Evolutionary conservation across 192 early-diverging fungal species (phyloP), one percentile per base, ranked within the genome.

Genomic region (Mortierella claussenii): DNA sequence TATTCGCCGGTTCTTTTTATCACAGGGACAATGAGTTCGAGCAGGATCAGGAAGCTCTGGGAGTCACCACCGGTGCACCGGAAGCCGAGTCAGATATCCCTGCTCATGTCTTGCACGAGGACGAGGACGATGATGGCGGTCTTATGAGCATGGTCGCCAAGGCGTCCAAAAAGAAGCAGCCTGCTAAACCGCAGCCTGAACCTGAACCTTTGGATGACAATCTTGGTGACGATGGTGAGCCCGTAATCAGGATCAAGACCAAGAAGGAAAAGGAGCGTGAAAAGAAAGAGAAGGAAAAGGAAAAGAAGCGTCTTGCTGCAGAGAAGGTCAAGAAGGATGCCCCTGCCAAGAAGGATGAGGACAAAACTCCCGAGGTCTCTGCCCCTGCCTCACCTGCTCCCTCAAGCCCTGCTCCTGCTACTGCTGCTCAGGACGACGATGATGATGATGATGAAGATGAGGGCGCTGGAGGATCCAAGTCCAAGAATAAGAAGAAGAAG

Each of bases 191-290:
- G 44, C 34, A 60, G 44, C 44, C 1, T 4, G 1, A 3, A 55
- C 65, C 23, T 13, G 63, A 64, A 10, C 69, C 79, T 55, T 56
- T 68, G 7, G 79, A 80, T 26, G 67, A 60, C 10, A 62, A 73
- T 20, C 50, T 82, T 12, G 85, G 84, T 17, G 81, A 83, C 23
- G 79, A 79, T 20, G 81, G 80, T 23, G 83, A 60, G 11, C 59
- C 66, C 17, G 71, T 67, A 17, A 40, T 81, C 45, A 79, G 82
- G 61, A 84, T 93, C 30, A 89, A 94, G 79, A 89, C 91, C 40
- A 95, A 95, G 73, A 94, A 94, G 76, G 93, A 95, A 58, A 95
- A 95, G 80, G 94, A 95, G 67, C 85, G 85, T 64, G 86, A 94
- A 60, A 89, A 92, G 65, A 94, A 94, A 82, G 90, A 92, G 62